Evolutionary conservation across 305 asterid genomes (phyloP).

Genomic region (Lippia alba): DNA sequence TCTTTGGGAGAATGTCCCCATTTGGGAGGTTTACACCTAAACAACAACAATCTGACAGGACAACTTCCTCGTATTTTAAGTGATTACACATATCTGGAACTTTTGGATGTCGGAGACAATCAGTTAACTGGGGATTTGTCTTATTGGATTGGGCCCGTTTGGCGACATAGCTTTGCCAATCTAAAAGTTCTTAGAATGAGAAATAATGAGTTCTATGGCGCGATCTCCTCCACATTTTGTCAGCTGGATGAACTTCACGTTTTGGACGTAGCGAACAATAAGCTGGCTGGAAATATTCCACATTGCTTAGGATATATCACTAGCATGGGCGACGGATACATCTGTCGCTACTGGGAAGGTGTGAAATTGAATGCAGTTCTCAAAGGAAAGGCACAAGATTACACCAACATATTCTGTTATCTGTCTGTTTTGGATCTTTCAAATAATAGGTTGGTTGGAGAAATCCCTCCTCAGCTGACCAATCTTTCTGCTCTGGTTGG

Average conservation of each 20-base stretch:
- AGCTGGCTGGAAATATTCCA: slow-evolving; percentile 14
- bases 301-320: neutral
- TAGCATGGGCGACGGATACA: slow-evolving; percentile 5
- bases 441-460: neutral
- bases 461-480: neutral
- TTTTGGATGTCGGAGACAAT: slow-evolving; percentile 21
- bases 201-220: slow-evolving; percentile 5
- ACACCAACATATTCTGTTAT: neutral
- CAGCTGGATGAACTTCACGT: neutral
- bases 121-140: neutral
- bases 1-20: slow-evolving; percentile 5
- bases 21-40: neutral
- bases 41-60: slow-evolving; percentile 4
- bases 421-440: neutral
- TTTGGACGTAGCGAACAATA: slow-evolving; percentile 16
- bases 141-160: slow-evolving; percentile 22
- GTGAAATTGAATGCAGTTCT: neutral
- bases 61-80: slow-evolving; percentile 5
- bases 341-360: neutral
- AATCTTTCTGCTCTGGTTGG: neutral
- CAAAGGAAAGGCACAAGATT: neutral
- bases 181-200: neutral
- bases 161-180: neutral
- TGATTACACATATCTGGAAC: neutral
- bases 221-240: slow-evolving; percentile 3